These are phyloP conservation scores for Kwoniella dendrophila DNA, from an alignment of 768 basidiomycete species.

Conservation along the genomic window DNA sequence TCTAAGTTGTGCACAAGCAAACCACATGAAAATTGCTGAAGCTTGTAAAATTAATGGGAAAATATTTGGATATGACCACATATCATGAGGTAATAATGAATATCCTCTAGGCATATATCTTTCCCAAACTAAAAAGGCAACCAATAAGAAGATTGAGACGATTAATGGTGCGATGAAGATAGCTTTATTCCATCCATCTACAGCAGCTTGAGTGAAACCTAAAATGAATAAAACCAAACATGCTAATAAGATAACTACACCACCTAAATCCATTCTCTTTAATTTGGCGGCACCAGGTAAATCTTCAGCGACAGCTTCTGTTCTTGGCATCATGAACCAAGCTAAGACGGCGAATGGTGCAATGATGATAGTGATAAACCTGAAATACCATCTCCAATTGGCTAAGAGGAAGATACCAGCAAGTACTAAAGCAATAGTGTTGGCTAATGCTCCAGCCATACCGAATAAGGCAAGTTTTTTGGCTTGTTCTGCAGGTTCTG, in stretches of 20 bases:
- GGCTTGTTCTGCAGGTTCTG: slow-evolving; percentile 45
- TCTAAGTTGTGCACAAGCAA: slow-evolving; percentile 48
- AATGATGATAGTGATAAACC: slow-evolving; percentile 48
- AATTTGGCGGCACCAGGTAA: slow-evolving; percentile 41
- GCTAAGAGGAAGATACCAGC: slow-evolving; percentile 52
- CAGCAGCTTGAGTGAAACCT: slow-evolving; percentile 49
- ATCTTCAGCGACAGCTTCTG: slow-evolving; percentile 45
- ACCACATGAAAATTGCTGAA: slow-evolving; percentile 48
- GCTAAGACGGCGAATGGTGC: slow-evolving; percentile 42
- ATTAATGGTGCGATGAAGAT: slow-evolving; percentile 52
- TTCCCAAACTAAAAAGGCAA: slow-evolving; percentile 48
- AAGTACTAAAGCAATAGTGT: slow-evolving; percentile 45
- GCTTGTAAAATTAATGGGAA: slow-evolving; percentile 47
- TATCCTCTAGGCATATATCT: slow-evolving; percentile 38
- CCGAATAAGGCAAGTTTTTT: slow-evolving; percentile 52
- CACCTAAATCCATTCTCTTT: slow-evolving; percentile 51
- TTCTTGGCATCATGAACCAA: slow-evolving; percentile 49
- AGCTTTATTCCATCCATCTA: slow-evolving; percentile 43
- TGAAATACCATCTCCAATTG: slow-evolving; percentile 53
- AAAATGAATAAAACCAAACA: slow-evolving; percentile 49
- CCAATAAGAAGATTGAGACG: slow-evolving; percentile 40
- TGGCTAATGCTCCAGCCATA: slow-evolving; percentile 46
- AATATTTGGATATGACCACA: slow-evolving; percentile 51
- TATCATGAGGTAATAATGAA: slow-evolving; percentile 45
- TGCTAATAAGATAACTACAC: slow-evolving; percentile 44